These are phyloP conservation scores for Hanseniaspora clermontiae DNA, from an alignment of 805 yeast species.

Conservation along the genomic window DNA sequence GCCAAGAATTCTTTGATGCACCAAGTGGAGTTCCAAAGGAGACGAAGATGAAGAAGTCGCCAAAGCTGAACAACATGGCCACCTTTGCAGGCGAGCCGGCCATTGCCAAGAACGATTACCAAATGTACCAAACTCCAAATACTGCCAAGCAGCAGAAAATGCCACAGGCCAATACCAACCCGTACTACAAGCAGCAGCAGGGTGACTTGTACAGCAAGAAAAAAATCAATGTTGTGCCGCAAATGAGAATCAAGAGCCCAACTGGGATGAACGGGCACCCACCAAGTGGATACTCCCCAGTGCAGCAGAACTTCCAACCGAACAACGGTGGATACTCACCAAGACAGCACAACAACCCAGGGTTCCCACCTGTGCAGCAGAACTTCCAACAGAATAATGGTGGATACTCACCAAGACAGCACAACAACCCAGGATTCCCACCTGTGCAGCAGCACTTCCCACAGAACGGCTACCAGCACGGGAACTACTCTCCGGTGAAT, in stretches of 20 bases:
- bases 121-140: neutral
- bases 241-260: neutral
- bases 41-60: constrained; percentile 15
- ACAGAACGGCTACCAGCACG: constrained; percentile 14
- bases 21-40: constrained; percentile 16
- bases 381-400: neutral
- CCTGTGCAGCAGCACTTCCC: constrained; percentile 11
- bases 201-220: constrained; percentile 14
- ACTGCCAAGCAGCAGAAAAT: neutral
- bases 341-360: neutral
- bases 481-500: constrained; percentile 10
- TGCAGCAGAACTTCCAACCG: neutral
- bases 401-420: neutral
- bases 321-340: neutral
- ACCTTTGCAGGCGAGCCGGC: neutral
- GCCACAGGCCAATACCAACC: constrained; percentile 10
- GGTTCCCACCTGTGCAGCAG: neutral
- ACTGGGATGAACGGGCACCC: neutral
- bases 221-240: neutral
- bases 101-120: neutral
- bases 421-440: neutral
- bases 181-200: constrained; percentile 13
- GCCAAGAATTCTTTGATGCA: constrained; percentile 16
- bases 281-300: neutral
- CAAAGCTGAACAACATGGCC: constrained; percentile 12